These are phyloP conservation scores for Lactarius pseudohatsudake DNA, from an alignment of 768 basidiomycete genomes.

Conservation along the genomic window DNA sequence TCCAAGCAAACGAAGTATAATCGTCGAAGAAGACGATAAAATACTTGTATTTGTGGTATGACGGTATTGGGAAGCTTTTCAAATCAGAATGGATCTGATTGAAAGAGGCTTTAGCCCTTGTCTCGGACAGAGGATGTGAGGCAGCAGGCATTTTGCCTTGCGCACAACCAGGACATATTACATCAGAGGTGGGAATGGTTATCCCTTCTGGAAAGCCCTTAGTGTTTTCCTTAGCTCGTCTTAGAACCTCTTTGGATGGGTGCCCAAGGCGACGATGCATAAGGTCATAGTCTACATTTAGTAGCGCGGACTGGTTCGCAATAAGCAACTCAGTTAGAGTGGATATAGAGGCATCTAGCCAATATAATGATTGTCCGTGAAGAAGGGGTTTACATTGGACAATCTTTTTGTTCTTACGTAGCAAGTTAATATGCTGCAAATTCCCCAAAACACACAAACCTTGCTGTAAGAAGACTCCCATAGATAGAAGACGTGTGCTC, in stretches of 20 bases:
- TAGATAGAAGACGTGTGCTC: neutral
- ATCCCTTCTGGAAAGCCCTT: neutral
- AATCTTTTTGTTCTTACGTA: no score
- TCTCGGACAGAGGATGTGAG: neutral
- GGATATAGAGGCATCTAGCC: neutral
- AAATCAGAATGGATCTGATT: neutral
- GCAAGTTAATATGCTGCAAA: neutral
- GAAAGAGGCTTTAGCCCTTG: neutral
- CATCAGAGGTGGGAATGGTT: neutral
- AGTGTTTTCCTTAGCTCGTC: neutral
- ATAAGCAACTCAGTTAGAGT: neutral
- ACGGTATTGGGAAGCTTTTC: no score
- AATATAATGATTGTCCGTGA: neutral
- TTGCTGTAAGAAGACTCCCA: neutral
- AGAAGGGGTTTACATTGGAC: no score
- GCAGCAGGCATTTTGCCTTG: constrained; percentile 1
- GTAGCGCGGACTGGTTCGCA: no score
- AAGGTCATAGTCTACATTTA: neutral
- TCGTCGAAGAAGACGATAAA: neutral
- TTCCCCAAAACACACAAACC: neutral
- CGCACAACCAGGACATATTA: neutral
- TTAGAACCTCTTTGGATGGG: neutral
- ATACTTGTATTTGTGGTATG: neutral
- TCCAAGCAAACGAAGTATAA: neutral
- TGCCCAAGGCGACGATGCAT: neutral